Evolutionary conservation across 2,329 filamentous ascomycete species (phyloP).

Genomic region (Penicillium concentricum): DNA sequence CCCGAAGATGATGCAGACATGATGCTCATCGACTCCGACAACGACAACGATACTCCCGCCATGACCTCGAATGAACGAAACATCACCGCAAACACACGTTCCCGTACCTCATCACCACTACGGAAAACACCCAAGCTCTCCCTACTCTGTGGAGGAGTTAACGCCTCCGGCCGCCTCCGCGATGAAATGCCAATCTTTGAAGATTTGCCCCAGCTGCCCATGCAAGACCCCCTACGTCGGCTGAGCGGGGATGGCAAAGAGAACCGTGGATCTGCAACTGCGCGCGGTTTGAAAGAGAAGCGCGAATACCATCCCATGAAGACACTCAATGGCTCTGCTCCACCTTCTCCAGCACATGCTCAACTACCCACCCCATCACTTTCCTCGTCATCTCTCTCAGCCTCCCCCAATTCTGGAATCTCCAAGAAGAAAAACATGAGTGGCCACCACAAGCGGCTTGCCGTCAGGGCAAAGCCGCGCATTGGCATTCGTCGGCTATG

Average conservation of each 20-base stretch:
- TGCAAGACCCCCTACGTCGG: conserved; percentile 13
- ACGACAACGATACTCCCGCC: conserved; percentile 22
- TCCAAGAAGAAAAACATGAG: conserved; percentile 19
- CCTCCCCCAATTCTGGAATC: conserved; percentile 16
- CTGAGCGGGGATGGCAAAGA: conserved; percentile 21
- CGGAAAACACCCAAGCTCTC: conserved; percentile 40
- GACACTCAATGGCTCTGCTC: background rate
- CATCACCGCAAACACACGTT: conserved; percentile 37
- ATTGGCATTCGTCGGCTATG: conserved; percentile 38
- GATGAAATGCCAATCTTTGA: conserved; percentile 36
- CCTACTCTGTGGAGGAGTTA: conserved; percentile 23
- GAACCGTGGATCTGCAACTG: conserved; percentile 18
- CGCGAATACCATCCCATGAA: conserved; percentile 6
- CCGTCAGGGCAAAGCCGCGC: conserved; percentile 33
- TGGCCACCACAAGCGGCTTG: conserved; percentile 24
- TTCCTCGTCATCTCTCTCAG: background rate
- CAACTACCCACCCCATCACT: background rate
- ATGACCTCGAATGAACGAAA: conserved; percentile 43
- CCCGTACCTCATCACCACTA: conserved; percentile 25
- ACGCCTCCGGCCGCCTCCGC: conserved; percentile 24
- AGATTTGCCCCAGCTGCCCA: conserved; percentile 23
- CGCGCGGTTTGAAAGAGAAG: conserved; percentile 14
- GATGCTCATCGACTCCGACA: conserved; percentile 29
- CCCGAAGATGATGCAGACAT: conserved; percentile 35
- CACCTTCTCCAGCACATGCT: background rate